Evolutionary conservation across 225 moss, liverwort and hornwort genomes (phyloP).

Genomic region (Pleurozium schreberi): DNA sequence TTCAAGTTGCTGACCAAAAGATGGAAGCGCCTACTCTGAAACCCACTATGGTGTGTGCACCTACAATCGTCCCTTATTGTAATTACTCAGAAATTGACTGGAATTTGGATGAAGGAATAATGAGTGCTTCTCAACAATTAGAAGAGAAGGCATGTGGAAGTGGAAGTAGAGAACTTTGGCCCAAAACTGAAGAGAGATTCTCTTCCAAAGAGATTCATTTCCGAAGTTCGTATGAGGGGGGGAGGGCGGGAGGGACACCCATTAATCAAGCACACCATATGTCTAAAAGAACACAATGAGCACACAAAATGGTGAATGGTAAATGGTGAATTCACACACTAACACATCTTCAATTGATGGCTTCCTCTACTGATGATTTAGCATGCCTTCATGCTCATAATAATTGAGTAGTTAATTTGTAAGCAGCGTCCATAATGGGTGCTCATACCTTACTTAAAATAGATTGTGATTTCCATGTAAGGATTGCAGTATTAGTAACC

Average conservation of each 20-base stretch:
- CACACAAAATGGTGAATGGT: background rate
- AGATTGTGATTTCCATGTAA: background rate
- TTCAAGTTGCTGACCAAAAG: background rate
- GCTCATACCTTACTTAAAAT: background rate
- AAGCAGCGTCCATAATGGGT: background rate
- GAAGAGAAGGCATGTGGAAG: background rate
- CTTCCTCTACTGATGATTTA: background rate
- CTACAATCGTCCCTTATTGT: background rate
- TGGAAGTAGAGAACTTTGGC: background rate
- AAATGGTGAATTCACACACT: background rate
- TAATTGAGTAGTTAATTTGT: background rate
- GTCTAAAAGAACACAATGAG: background rate
- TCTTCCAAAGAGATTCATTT: background rate
- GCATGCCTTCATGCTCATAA: background rate
- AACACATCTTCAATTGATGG: background rate
- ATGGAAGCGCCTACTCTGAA: background rate
- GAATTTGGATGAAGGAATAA: background rate
- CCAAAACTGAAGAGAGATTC: background rate
- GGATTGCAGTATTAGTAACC: background rate
- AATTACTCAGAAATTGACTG: background rate
- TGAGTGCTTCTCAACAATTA: background rate
- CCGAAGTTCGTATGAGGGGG: background rate
- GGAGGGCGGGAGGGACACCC: too few species aligned
- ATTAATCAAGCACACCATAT: background rate
- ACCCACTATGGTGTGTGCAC: too few species aligned